Percentiles rank a stretch among this genome's conserved stretches.
phyloP scores from a whole-genome alignment of 495 filamentous ascomycete species.

The Niebla homalea region DNA sequence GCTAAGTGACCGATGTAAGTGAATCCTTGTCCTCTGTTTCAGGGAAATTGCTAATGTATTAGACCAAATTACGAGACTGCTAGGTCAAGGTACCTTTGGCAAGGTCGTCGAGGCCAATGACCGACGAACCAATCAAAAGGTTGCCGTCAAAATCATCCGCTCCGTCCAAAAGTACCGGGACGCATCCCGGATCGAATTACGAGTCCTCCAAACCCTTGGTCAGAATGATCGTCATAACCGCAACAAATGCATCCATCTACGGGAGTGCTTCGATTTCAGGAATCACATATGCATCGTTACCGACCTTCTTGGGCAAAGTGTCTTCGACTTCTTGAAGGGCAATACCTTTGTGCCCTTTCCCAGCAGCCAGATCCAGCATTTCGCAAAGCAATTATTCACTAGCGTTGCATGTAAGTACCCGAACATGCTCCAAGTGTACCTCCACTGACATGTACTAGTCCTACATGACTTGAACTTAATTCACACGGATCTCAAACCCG shows the following conservation, averaged over 20 bases:
- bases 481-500: conserved; percentile 94
- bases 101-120: conserved; percentile 94
- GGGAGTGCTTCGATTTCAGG: conserved; percentile 94
- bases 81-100: conserved; percentile 95
- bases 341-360: conserved; percentile 94
- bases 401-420: conserved; percentile 86
- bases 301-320: conserved; percentile 87
- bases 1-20: conserved; percentile 79
- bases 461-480: conserved; percentile 96
- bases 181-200: conserved; percentile 88
- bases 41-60: conserved; percentile 19
- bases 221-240: conserved; percentile 83
- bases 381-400: conserved; percentile 91
- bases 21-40: neutral
- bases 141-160: conserved; percentile 94
- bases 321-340: conserved; percentile 95
- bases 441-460: conserved; percentile 41
- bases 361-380: conserved; percentile 96
- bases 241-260: conserved; percentile 92
- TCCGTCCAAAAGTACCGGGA: conserved; percentile 97
- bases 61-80: conserved; percentile 79
- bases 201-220: conserved; percentile 79
- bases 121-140: conserved; percentile 55
- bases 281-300: conserved; percentile 99
- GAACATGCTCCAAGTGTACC: neutral